Percentiles rank a stretch among this genome's conserved stretches.
phyloP scores from a whole-genome alignment of 305 asterid species.

The Rubia tinctorum region DNA sequence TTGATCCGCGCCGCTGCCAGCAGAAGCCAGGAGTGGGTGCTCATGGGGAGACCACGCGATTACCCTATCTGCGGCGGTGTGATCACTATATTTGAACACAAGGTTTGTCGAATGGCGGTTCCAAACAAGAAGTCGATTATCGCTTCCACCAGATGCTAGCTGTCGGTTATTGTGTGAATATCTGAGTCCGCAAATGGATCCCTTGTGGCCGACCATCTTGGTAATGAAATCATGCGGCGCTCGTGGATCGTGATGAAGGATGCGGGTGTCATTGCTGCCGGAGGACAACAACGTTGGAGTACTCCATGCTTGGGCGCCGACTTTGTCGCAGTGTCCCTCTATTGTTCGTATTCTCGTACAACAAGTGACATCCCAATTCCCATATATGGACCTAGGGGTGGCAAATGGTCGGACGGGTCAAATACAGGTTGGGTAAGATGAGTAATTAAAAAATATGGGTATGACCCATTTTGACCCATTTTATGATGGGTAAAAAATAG shows the following conservation, averaged over 20 bases:
- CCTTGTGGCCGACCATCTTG: conserved; percentile 84
- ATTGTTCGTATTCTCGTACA: conserved; percentile 78
- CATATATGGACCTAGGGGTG: too few relatives aligned
- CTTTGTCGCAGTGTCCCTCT: conserved; percentile 84
- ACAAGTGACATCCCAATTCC: conserved; percentile 96
- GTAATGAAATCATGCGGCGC: conserved; percentile 66
- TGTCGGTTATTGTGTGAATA: conserved; percentile 92
- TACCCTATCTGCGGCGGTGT: conserved; percentile 95
- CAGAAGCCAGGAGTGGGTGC: conserved; percentile 92
- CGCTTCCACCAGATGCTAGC: conserved; percentile 96
- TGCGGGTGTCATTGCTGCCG: conserved; percentile 90
- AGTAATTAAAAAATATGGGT: too few relatives aligned
- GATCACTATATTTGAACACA: conserved; percentile 74
- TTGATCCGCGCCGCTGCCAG: conserved; percentile 94
- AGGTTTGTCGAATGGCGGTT: conserved; percentile 92
- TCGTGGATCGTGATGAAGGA: conserved; percentile 83
- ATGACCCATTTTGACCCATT: too few relatives aligned
- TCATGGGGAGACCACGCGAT: conserved; percentile 99
- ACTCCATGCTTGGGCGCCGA: conserved; percentile 82
- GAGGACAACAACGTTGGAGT: conserved; percentile 31
- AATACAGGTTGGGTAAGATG: too few relatives aligned
- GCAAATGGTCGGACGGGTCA: too few relatives aligned
- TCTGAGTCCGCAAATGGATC: conserved; percentile 89
- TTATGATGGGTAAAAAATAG: too few relatives aligned
- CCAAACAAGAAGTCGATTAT: conserved; percentile 92